phyloP scores from a whole-genome alignment of 2,329 filamentous ascomycete species.

The Alternaria hordeiaustralica region DNA sequence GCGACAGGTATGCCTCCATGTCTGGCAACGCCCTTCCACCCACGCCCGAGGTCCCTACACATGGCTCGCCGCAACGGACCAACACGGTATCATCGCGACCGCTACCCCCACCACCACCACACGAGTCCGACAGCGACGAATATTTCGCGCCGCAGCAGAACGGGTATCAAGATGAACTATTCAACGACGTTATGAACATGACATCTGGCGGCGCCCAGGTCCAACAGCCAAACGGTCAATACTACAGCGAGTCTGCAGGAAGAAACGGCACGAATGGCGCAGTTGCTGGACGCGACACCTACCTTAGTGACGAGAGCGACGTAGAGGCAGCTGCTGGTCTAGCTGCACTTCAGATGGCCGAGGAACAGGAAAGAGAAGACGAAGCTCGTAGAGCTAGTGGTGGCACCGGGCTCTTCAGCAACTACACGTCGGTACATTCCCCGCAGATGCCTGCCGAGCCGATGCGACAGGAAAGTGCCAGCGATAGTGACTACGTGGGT shows the following conservation, averaged over 20 bases:
- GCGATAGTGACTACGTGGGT: conserved; percentile 72
- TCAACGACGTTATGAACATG: conserved; percentile 63
- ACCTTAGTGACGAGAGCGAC: conserved; percentile 76
- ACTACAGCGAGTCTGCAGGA: conserved; percentile 33
- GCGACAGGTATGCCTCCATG: conserved; percentile 40
- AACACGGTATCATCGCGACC: conserved; percentile 64
- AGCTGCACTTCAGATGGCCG: conserved; percentile 82
- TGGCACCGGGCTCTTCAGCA: conserved; percentile 60
- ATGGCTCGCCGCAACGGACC: conserved; percentile 57
- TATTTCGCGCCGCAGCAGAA: conserved; percentile 46
- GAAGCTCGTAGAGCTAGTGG: conserved; percentile 65
- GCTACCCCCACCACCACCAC: conserved; percentile 66
- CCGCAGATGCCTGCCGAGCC: conserved; percentile 50
- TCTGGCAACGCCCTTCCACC: conserved; percentile 51
- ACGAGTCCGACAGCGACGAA: conserved; percentile 55
- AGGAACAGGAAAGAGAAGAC: conserved; percentile 72
- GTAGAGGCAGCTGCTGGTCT: conserved; percentile 85
- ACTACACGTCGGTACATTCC: conserved; percentile 51
- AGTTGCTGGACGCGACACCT: conserved; percentile 37
- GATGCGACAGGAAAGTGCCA: conserved; percentile 44
- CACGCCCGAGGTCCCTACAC: conserved; percentile 60
- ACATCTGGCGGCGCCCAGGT: conserved; percentile 42
- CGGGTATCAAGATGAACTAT: conserved; percentile 61
- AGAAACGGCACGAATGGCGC: conserved; percentile 56
- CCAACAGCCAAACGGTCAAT: conserved; percentile 41